These are phyloP conservation scores for Pyracantha coccinea DNA, from an alignment of 331 rosid genomes.

Conservation along the genomic window DNA sequence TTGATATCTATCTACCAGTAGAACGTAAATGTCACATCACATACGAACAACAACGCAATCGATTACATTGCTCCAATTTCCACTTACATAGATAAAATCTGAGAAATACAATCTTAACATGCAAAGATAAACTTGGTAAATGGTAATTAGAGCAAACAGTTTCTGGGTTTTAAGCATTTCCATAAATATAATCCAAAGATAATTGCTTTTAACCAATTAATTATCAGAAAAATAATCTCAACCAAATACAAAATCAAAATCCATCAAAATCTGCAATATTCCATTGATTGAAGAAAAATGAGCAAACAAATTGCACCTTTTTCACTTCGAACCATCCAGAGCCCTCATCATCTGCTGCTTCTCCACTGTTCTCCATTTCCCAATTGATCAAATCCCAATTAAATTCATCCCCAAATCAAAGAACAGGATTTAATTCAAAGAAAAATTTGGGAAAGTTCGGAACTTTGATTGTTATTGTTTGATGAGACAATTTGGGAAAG, in stretches of 20 bases:
- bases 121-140: neutral
- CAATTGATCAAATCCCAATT: conserved; percentile 29
- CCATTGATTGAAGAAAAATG: neutral
- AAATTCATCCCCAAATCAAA: conserved; percentile 1
- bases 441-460: neutral
- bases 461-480: neutral
- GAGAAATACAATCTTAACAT: neutral
- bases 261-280: neutral
- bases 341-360: conserved; percentile 69
- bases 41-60: neutral
- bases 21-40: neutral
- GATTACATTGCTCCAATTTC: neutral
- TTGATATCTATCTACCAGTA: neutral
- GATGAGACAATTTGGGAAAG: neutral
- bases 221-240: neutral
- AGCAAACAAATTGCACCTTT: conserved; percentile 41
- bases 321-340: conserved; percentile 97
- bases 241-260: neutral
- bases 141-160: neutral
- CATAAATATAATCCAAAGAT: neutral
- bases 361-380: conserved; percentile 60
- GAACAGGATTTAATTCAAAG: conserved; percentile 8
- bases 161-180: neutral
- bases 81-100: neutral
- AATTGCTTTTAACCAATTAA: neutral